Percentiles rank a stretch among this genome's conserved stretches.
Conservation (phyloP, 441 rosid genomes). For the Arabidopsis lyrata region DNA sequence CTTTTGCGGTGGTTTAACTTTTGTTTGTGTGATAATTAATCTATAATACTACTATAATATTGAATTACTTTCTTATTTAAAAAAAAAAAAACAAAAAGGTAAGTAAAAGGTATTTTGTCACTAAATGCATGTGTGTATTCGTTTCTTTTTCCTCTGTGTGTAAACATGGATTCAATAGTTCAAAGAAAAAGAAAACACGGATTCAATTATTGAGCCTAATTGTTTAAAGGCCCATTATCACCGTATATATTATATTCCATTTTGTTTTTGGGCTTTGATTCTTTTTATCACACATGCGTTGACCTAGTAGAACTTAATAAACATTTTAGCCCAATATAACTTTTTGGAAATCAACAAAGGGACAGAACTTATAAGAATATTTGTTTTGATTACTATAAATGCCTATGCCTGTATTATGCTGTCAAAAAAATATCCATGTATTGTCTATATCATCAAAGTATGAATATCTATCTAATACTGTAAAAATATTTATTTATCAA, state of each 20-base stretch:
- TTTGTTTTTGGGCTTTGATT: constrained; percentile 3
- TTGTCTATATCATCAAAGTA: neutral
- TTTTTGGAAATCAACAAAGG: neutral
- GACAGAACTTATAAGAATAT: neutral
- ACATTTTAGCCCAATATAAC: neutral
- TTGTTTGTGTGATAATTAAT: neutral
- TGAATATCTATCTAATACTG: neutral
- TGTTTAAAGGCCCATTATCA: neutral
- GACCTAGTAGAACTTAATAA: neutral
- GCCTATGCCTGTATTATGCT: too few species aligned
- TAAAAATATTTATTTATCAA: neutral
- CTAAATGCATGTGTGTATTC: neutral
- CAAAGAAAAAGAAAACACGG: neutral
- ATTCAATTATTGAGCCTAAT: constrained; percentile 5
- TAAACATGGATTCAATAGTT: neutral
- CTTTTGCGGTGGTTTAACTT: neutral
- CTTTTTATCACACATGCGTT: neutral
- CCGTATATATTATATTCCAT: neutral
- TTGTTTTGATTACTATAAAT: too few species aligned
- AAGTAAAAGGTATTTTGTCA: constrained; percentile 8
- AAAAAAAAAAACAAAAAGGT: neutral
- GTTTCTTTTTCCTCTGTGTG: neutral
- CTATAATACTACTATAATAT: neutral
- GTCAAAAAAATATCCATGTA: too few species aligned
- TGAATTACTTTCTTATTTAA: neutral